Base-by-base conservation (phyloP, 306 rosid species). In the Prosopis cineraria region DNA sequence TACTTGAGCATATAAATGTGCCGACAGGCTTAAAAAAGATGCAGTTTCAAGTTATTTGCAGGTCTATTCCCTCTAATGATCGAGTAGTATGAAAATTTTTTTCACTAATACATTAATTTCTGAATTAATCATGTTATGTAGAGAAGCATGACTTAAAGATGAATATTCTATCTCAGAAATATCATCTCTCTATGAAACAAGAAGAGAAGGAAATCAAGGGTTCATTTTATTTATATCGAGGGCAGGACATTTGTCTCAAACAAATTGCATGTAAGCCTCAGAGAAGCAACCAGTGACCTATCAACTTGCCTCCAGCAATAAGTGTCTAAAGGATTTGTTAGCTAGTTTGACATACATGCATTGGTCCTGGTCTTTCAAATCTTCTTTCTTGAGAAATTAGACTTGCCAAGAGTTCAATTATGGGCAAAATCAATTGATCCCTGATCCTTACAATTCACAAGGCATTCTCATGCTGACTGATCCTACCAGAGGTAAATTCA, bases 31-130 rank as follows among this genome's bases (percentile, higher is more conserved):
- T 19, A 74, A n/a, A 39, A 41, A 79, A 52, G 74, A 74, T 58
- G 63, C 47, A 1, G 19, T 78, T 73, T 55, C 87, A 60, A 87
- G 81, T 79, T 83, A 83, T 78, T 82, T 82, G 10, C 88, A 85
- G 90, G 92, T 88, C 41, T 41, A 70, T 78, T 75, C 30, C 36
- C 44, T 36, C 34, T 69, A 20, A 19, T 50, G 45, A 71, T 29
- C 6, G 40, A 37, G 6, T 37, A 37, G 40, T 37, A 7, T 7
- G 8, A 37, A n/a, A n/a, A 37, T 8, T 2, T 4, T 37, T 37
- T 37, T 37, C 8, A 48, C 58, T 17, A 30, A 14, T 63, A 9
- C 62, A 37, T 40, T 77, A 40, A 68, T n/a, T 43, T 72, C 9
- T 14, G 72, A 52, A 72, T 65, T 52, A n/a, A 50, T 53, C 48